phyloP scores from a whole-genome alignment of 2,329 filamentous ascomycete species.

The Rutstroemia sydowiana region DNA sequence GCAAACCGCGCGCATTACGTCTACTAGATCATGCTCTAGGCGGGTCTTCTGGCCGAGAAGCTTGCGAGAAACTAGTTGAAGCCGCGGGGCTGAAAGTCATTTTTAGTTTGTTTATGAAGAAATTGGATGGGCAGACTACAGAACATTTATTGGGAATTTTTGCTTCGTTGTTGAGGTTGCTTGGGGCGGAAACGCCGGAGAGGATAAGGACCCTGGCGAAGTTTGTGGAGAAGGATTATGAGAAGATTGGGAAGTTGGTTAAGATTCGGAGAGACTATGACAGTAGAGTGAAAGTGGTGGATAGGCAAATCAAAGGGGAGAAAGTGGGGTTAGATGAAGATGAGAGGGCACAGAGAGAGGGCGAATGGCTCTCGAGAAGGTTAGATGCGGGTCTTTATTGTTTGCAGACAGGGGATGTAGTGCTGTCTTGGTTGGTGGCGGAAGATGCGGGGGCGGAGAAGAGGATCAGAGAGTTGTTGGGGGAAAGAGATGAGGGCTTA shows the following conservation, averaged over 20 bases:
- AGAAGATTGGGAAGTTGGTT: constrained; percentile 69
- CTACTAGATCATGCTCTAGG: constrained; percentile 76
- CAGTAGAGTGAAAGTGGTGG: constrained; percentile 52
- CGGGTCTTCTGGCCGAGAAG: constrained; percentile 46
- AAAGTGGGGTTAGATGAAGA: constrained; percentile 46
- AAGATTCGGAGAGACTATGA: constrained; percentile 65
- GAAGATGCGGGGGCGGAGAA: constrained; percentile 72
- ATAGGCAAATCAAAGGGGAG: constrained; percentile 54
- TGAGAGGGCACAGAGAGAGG: constrained; percentile 53
- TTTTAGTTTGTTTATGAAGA: constrained; percentile 86
- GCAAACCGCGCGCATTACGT: constrained; percentile 68
- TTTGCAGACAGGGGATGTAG: constrained; percentile 74
- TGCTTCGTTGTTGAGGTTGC: constrained; percentile 67
- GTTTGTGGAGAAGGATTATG: constrained; percentile 91
- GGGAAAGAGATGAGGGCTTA: constrained; percentile 60
- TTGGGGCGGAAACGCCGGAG: constrained; percentile 70
- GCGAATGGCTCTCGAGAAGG: constrained; percentile 66
- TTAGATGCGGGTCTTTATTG: constrained; percentile 81
- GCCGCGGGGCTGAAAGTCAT: constrained; percentile 76
- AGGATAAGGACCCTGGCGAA: constrained; percentile 85
- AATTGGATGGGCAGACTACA: constrained; percentile 55
- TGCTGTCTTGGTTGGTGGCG: constrained; percentile 83
- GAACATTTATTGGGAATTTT: constrained; percentile 86
- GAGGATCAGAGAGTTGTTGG: constrained; percentile 56
- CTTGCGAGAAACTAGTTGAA: constrained; percentile 73